phyloP scores from a whole-genome alignment of 1,284 basidiomycete species.

The Pseudozyma hubeiensis region DNA sequence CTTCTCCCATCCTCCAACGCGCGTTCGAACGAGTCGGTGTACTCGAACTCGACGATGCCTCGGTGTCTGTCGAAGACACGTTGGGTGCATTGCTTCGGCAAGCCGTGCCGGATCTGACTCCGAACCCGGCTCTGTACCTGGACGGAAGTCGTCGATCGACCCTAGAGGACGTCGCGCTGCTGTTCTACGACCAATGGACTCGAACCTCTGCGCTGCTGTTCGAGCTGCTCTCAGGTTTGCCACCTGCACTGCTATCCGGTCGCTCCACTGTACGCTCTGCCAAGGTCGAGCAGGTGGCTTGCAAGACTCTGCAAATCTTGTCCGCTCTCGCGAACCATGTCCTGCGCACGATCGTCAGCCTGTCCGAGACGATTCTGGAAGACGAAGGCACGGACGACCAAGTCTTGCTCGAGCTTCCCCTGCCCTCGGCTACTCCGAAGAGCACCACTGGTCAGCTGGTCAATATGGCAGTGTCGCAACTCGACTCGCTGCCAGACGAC shows the following conservation, averaged over 20 bases:
- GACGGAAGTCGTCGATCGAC: conserved; percentile 12
- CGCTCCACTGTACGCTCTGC: neutral
- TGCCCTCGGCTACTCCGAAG: conserved; percentile 1
- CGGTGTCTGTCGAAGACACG: conserved; percentile 22
- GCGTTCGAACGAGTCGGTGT: conserved; percentile 32
- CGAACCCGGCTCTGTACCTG: conserved; percentile 13
- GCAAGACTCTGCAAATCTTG: conserved; percentile 28
- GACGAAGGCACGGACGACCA: conserved; percentile 19
- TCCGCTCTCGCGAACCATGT: conserved; percentile 44
- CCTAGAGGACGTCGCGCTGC: conserved; percentile 23
- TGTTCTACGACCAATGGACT: conserved; percentile 23
- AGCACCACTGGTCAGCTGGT: conserved; percentile 2
- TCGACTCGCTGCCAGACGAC: conserved; percentile 20
- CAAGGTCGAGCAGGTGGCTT: conserved; percentile 16
- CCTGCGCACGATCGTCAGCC: conserved; percentile 20
- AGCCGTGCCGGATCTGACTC: conserved; percentile 26
- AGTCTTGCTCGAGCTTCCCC: conserved; percentile 13
- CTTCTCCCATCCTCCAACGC: neutral
- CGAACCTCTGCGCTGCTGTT: conserved; percentile 18
- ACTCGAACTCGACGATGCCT: conserved; percentile 37
- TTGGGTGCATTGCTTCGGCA: conserved; percentile 13
- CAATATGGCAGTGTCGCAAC: conserved; percentile 27
- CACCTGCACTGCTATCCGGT: neutral
- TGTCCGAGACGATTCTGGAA: conserved; percentile 37
- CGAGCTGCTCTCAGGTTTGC: conserved; percentile 20